phyloP scores from a whole-genome alignment of 179 eudicot species.

The Spinacia oleracea region DNA sequence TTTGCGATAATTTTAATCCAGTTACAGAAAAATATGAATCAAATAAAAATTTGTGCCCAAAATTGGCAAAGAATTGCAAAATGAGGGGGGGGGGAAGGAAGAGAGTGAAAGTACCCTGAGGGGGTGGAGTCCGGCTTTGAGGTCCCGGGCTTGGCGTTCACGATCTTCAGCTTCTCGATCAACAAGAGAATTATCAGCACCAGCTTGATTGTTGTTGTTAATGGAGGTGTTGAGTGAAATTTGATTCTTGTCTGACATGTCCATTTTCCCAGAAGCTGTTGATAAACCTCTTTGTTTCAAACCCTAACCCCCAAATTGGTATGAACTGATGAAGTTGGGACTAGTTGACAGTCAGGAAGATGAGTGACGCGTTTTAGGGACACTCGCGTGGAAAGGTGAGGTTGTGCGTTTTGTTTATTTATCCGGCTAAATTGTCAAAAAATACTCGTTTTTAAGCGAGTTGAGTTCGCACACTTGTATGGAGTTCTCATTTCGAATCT shows the following conservation, averaged over 20 bases:
- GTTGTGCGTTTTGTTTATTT: too few relatives aligned
- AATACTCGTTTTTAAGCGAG: too few relatives aligned
- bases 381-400: too few relatives aligned
- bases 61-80: not conserved
- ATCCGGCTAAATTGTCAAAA: too few relatives aligned
- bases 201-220: constrained; percentile 19
- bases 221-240: constrained; percentile 40
- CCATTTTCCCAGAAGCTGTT: constrained; percentile 19
- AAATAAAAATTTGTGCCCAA: not conserved
- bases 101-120: constrained; percentile 47
- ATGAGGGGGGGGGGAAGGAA: not conserved
- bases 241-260: constrained; percentile 39
- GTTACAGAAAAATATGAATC: not conserved
- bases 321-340: not conserved
- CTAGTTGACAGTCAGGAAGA: not conserved
- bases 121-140: constrained; percentile 83
- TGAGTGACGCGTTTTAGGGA: too few relatives aligned
- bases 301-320: constrained; percentile 16
- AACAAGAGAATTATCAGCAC: constrained; percentile 23
- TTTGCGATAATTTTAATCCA: too few relatives aligned
- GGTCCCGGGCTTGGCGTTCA: constrained; percentile 71
- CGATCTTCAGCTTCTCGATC: constrained; percentile 58
- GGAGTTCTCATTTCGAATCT: too few relatives aligned
- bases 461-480: too few relatives aligned
- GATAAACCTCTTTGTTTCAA: not conserved